phyloP scores from a whole-genome alignment of 768 basidiomycete genomes.

The Boletus fagicola region DNA sequence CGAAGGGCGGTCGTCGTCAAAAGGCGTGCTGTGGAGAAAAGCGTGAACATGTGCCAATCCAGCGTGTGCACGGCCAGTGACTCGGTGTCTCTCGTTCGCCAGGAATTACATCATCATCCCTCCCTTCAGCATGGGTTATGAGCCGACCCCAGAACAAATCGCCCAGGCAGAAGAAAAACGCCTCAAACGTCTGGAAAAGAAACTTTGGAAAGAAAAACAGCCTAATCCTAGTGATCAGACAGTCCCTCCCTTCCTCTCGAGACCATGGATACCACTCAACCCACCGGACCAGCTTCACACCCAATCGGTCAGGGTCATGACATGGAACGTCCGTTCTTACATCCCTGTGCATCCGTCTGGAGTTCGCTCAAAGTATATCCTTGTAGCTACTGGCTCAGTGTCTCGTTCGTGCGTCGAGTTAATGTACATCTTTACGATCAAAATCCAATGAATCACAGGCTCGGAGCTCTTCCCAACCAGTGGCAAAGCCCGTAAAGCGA shows the following conservation, averaged over 20 bases:
- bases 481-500: slow-evolving; percentile 71
- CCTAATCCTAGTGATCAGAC: neutral
- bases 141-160: slow-evolving; percentile 53
- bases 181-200: slow-evolving; percentile 46
- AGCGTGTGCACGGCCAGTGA: neutral
- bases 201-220: slow-evolving; percentile 26
- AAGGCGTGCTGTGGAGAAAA: slow-evolving; percentile 27
- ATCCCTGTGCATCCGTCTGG: neutral
- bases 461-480: slow-evolving; percentile 83
- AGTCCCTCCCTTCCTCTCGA: slow-evolving; percentile 16
- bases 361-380: slow-evolving; percentile 2
- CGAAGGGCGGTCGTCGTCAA: slow-evolving; percentile 16
- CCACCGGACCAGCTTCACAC: neutral
- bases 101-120: slow-evolving; percentile 18
- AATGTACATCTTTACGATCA: neutral
- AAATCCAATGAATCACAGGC: slow-evolving; percentile 41
- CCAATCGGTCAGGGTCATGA: slow-evolving; percentile 54
- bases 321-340: slow-evolving; percentile 73
- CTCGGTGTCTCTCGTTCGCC: neutral
- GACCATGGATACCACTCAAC: slow-evolving; percentile 37
- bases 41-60: slow-evolving; percentile 24
- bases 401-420: slow-evolving; percentile 63
- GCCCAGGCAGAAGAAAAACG: slow-evolving; percentile 50
- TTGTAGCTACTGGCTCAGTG: slow-evolving; percentile 72
- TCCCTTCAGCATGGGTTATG: slow-evolving; percentile 14